Percentiles rank a stretch among this genome's conserved stretches.
These are phyloP conservation scores for Bolboschoenus planiculmis DNA, from an alignment of 176 grass and related monocot genomes.

Conservation along the genomic window DNA sequence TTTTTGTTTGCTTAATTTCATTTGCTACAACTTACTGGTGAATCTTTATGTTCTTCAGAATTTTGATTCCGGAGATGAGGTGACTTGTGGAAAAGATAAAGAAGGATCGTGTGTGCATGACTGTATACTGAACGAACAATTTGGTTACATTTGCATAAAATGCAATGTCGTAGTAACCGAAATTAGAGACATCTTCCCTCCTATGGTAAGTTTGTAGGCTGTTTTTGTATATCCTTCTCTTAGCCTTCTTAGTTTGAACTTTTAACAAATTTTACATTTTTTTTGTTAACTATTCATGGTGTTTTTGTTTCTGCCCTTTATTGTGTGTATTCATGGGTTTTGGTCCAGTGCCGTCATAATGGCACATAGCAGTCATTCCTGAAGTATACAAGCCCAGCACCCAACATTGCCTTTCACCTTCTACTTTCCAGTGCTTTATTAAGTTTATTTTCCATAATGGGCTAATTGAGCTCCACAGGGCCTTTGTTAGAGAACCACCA, in stretches of 20 bases:
- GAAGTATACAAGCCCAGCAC: not conserved
- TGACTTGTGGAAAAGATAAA: constrained; percentile 21
- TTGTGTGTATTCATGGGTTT: not conserved
- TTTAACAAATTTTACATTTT: not conserved
- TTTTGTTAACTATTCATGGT: not conserved
- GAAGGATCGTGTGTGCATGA: constrained; percentile 56
- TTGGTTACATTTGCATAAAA: constrained; percentile 53
- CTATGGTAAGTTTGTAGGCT: constrained; percentile 44
- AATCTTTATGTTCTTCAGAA: constrained; percentile 31
- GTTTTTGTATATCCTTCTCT: not conserved
- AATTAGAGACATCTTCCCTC: constrained; percentile 59
- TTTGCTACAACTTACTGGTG: constrained; percentile 8
- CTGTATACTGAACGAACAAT: constrained; percentile 47
- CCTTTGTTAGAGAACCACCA: not conserved
- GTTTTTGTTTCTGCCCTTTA: not conserved
- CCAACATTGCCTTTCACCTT: not conserved
- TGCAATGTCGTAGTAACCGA: constrained; percentile 57
- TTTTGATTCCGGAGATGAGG: constrained; percentile 21
- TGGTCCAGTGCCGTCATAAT: not conserved
- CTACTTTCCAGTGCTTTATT: not conserved
- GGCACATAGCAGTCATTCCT: not conserved
- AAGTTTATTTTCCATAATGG: not conserved
- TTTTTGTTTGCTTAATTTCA: not conserved
- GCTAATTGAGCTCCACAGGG: not conserved
- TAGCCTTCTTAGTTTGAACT: not conserved